Evolutionary conservation across 73 alveolate genomes (phyloP).

Genomic region (Effrenium voratum): DNA sequence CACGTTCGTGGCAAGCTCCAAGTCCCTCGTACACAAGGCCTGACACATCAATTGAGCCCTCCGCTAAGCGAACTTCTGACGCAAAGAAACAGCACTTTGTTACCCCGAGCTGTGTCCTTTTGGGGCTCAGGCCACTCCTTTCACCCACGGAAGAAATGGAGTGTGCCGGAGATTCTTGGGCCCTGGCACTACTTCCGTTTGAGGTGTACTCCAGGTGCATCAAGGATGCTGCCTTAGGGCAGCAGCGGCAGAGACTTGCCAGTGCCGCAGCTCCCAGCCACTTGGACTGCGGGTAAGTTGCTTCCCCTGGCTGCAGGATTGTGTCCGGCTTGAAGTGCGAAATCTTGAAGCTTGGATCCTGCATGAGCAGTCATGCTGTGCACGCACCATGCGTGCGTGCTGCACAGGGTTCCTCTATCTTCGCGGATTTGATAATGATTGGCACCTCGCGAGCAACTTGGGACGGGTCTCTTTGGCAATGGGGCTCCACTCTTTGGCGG

Average conservation of each 20-base stretch:
- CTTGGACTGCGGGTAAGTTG: not conserved
- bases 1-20: constrained; percentile 88
- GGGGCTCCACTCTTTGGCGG: no score
- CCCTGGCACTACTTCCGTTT: constrained; percentile 67
- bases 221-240: constrained; percentile 58
- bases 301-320: constrained; percentile 89
- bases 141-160: not conserved
- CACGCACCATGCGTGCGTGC: not conserved
- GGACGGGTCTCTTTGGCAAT: not conserved
- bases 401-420: constrained; percentile 62
- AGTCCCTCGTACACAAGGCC: constrained; percentile 79
- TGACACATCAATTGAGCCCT: not conserved
- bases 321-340: constrained; percentile 82
- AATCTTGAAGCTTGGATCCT: constrained; percentile 90
- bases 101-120: no score
- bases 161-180: not conserved
- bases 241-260: not conserved
- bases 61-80: no score
- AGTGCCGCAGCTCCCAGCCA: not conserved
- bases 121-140: no score
- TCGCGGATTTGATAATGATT: constrained; percentile 56
- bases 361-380: not conserved
- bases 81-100: no score
- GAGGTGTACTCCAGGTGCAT: constrained; percentile 91
- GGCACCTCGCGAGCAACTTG: constrained; percentile 28